Evolutionary conservation across 768 basidiomycete species (phyloP).

Genomic region (Pisolithus tinctorius): DNA sequence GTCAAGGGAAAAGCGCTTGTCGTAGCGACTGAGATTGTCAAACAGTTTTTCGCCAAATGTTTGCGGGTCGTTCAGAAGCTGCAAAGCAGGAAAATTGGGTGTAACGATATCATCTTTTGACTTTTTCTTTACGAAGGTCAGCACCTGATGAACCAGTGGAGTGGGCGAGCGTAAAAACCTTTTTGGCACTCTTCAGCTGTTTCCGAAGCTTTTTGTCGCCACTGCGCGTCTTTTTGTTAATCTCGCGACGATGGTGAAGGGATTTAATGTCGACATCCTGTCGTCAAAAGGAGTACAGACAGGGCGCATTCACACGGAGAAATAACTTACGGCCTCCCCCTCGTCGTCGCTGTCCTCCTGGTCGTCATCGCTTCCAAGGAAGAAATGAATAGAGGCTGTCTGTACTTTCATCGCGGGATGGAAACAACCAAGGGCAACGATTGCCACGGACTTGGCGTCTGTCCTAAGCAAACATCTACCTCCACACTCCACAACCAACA

Average conservation of each 20-base stretch:
- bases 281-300: slow-evolving; percentile 1
- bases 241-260: slow-evolving; percentile 79
- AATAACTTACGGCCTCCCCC: slow-evolving; percentile 36
- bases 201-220: slow-evolving; percentile 76
- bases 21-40: slow-evolving; percentile 73
- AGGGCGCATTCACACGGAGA: slow-evolving; percentile 5
- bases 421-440: slow-evolving; percentile 85
- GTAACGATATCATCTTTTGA: slow-evolving; percentile 20
- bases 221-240: slow-evolving; percentile 89
- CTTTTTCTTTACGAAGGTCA: slow-evolving; percentile 37
- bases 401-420: slow-evolving; percentile 94
- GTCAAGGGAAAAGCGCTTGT: slow-evolving; percentile 93
- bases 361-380: slow-evolving; percentile 83
- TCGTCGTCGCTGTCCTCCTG: slow-evolving; percentile 69
- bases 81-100: slow-evolving; percentile 86
- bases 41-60: slow-evolving; percentile 93
- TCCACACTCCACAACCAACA: not conserved
- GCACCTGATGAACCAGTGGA: not conserved
- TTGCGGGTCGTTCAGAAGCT: slow-evolving; percentile 92
- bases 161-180: slow-evolving; percentile 34
- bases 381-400: slow-evolving; percentile 91
- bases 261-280: slow-evolving; percentile 63
- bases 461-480: slow-evolving; percentile 41
- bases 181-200: slow-evolving; percentile 66
- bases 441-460: slow-evolving; percentile 88